phyloP scores from a whole-genome alignment of 768 basidiomycete genomes.

The Baorangia bicolor region DNA sequence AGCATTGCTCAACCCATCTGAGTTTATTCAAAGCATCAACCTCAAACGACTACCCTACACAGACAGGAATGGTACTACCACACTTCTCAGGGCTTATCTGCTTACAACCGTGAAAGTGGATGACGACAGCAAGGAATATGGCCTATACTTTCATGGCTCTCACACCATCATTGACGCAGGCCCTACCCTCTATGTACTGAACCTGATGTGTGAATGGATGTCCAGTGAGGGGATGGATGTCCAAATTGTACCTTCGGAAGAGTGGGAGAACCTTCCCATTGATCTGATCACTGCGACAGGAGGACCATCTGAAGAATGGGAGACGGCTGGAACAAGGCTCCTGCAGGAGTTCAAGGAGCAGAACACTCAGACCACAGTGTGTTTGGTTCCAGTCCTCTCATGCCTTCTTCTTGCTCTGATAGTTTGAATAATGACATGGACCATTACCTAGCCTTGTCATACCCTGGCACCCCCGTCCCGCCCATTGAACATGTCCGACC shows the following conservation, averaged over 20 bases:
- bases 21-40: conserved; percentile 18
- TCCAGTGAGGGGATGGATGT: conserved; percentile 14
- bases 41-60: conserved; percentile 21
- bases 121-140: conserved; percentile 5
- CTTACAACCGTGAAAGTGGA: conserved; percentile 5
- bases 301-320: conserved; percentile 20
- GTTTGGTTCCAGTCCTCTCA: neutral
- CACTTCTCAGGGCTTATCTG: conserved; percentile 11
- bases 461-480: conserved; percentile 7
- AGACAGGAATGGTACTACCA: neutral
- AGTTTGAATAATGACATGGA: neutral
- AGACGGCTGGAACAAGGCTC: conserved; percentile 9
- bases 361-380: conserved; percentile 3
- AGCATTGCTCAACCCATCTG: conserved; percentile 9
- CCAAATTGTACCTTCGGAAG: conserved; percentile 8
- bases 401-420: neutral
- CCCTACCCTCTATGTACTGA: conserved; percentile 22
- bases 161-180: conserved; percentile 25
- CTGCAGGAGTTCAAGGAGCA: conserved; percentile 12
- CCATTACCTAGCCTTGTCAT: conserved; percentile 1
- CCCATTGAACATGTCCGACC: conserved; percentile 8
- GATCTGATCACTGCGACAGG: conserved; percentile 28
- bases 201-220: conserved; percentile 24
- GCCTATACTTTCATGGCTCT: conserved; percentile 24
- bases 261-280: conserved; percentile 27